Evolutionary conservation across 1,139 yeast species (phyloP), one percentile per base, ranked within the genome.

Genomic region (Saccharomyces hybrid): DNA sequence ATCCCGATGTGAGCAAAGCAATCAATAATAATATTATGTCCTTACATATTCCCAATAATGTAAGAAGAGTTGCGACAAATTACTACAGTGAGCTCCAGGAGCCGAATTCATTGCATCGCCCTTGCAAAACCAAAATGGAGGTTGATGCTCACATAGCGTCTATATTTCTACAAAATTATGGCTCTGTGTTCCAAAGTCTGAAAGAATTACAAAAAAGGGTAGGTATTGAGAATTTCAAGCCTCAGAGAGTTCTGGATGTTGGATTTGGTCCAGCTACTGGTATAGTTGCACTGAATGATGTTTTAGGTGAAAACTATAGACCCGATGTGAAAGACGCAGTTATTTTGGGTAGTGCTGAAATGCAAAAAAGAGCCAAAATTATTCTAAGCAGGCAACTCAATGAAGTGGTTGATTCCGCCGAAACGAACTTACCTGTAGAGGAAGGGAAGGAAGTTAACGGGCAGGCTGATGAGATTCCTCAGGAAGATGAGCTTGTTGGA

Each of bases 231-330:
- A 75, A 71, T 0, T 88, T 90, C 71, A 70, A 71, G 32, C 97
- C 97, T 0, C 67, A 76, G 32, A 74, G 80, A 14, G 80, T 93
- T 0, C 74, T 93, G 54, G 96, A 89, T 63, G 80, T 89, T 6
- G 95, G 97, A 0, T 84, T 80, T 65, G 99, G 99, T 0, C 98
- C 99, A 0, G 95, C 93, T 0, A 85, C 95, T 0, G 98, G 97
- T 1, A 84, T 93, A 74, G 75, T 91, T 8, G 99, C 96, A 0
- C 74, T 90, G 56, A 88, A 90, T 66, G 96, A 90, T 62, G 65
- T 90, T 0, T 80, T 88, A 83, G 90, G 88, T 0, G 76, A 76
- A 3, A 74, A 71, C 0, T 84, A 80, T 73, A 71, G 73, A 25
- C 93, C 96, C 0, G 73, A 72, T 23, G 74, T 73, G 16, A 88